Conservation (phyloP, 1,284 basidiomycete genomes). For the Filobasidium uniguttulatum region DNA sequence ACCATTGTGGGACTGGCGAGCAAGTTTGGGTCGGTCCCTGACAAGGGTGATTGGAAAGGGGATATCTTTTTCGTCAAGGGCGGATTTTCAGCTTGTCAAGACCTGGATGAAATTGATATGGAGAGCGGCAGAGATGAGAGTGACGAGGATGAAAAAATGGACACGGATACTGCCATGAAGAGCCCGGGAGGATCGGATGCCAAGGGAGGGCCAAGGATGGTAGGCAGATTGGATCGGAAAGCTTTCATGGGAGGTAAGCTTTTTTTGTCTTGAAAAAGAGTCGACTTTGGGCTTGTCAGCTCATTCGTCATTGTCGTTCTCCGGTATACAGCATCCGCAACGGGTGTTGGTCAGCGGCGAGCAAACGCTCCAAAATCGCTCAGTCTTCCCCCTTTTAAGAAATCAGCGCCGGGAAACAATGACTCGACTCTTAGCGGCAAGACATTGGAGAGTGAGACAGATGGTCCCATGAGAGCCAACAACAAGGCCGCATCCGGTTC, state of each 20-base stretch:
- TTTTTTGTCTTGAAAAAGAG: too few species aligned
- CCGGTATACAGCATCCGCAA: not conserved
- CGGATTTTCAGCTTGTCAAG: constrained; percentile 56
- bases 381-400: not conserved
- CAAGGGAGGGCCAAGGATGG: not conserved
- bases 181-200: not conserved
- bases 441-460: not conserved
- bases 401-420: not conserved
- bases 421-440: not conserved
- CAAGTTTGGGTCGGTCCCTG: constrained; percentile 50
- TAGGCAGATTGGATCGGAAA: constrained; percentile 9
- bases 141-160: not conserved
- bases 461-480: not conserved
- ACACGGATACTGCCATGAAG: not conserved
- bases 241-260: constrained; percentile 3
- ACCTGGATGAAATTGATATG: constrained; percentile 3
- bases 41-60: constrained; percentile 48
- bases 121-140: constrained; percentile 3
- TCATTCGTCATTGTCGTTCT: not conserved
- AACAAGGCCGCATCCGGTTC: not conserved
- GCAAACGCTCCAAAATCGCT: constrained; percentile 1
- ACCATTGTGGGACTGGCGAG: constrained; percentile 65
- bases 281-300: too few species aligned
- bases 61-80: constrained; percentile 63
- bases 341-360: not conserved